These are phyloP conservation scores for Marchantia paleacea DNA, from an alignment of 225 moss, liverwort and hornwort species.

Conservation along the genomic window DNA sequence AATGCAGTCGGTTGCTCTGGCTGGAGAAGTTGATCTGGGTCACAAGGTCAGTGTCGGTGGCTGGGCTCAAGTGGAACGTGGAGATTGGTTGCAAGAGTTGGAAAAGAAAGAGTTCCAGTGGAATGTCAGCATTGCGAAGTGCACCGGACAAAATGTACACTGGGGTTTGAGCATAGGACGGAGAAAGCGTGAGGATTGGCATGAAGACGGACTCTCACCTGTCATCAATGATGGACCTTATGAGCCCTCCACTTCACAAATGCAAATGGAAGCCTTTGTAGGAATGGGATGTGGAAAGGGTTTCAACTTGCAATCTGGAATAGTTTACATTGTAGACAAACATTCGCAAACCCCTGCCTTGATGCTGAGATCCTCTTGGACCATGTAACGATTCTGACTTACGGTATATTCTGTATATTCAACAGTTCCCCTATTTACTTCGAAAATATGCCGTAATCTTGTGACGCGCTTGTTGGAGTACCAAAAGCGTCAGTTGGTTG, in stretches of 20 bases:
- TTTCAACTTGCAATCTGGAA: slow-evolving; percentile 73
- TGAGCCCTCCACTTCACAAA: slow-evolving; percentile 43
- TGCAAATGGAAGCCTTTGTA: slow-evolving; percentile 88
- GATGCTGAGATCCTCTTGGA: slow-evolving; percentile 77
- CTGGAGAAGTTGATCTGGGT: slow-evolving; percentile 82
- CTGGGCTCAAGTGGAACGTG: slow-evolving; percentile 80
- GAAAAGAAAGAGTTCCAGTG: slow-evolving; percentile 51
- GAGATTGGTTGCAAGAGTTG: slow-evolving; percentile 58
- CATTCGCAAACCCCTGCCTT: slow-evolving; percentile 82
- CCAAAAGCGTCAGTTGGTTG: neutral
- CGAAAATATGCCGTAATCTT: neutral
- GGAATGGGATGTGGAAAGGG: slow-evolving; percentile 66
- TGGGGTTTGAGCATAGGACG: slow-evolving; percentile 48
- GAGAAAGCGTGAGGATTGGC: slow-evolving; percentile 46
- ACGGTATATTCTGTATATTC: neutral
- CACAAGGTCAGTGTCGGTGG: slow-evolving; percentile 70
- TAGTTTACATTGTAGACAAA: slow-evolving; percentile 71
- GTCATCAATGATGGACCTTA: slow-evolving; percentile 7
- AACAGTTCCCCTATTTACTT: neutral
- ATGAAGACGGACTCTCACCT: slow-evolving; percentile 33
- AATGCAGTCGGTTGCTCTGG: slow-evolving; percentile 75
- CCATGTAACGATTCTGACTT: slow-evolving; percentile 35
- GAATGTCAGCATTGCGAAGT: slow-evolving; percentile 52
- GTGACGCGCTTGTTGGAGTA: neutral
- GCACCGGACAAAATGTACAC: slow-evolving; percentile 33